These are phyloP conservation scores for Erythrophleum fordii DNA, from an alignment of 306 rosid genomes.

Conservation along the genomic window DNA sequence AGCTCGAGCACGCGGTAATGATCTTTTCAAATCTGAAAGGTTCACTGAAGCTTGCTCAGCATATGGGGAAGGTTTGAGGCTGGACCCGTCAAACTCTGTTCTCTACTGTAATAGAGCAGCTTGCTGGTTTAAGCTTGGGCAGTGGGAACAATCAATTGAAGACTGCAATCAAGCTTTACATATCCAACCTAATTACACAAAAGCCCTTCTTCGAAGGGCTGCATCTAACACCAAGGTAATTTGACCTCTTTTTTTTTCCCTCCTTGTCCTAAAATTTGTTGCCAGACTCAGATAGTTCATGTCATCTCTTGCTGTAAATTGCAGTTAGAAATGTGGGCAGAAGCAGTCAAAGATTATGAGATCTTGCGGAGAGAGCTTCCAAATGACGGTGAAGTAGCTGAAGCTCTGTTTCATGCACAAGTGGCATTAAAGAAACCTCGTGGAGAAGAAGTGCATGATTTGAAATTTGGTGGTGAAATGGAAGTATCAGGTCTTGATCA, in stretches of 20 bases:
- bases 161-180: conserved; percentile 79
- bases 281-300: conserved; percentile 6
- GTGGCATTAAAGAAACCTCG: conserved; percentile 75
- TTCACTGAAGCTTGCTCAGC: conserved; percentile 82
- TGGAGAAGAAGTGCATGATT: conserved; percentile 72
- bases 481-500: conserved; percentile 74
- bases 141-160: conserved; percentile 77
- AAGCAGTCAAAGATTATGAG: conserved; percentile 73
- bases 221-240: conserved; percentile 75
- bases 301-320: conserved; percentile 25
- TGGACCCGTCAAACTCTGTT: conserved; percentile 72
- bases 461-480: conserved; percentile 82
- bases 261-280: background rate
- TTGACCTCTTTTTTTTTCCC: background rate
- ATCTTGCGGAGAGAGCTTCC: conserved; percentile 69
- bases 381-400: conserved; percentile 73
- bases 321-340: conserved; percentile 83
- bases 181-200: conserved; percentile 71
- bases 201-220: conserved; percentile 88
- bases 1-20: conserved; percentile 78
- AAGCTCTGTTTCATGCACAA: conserved; percentile 72
- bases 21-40: conserved; percentile 84
- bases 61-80: conserved; percentile 77
- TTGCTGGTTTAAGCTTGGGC: conserved; percentile 88
- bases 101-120: conserved; percentile 90